Conservation (phyloP, 345 rosid genomes). For the Aurinia saxatilis region DNA sequence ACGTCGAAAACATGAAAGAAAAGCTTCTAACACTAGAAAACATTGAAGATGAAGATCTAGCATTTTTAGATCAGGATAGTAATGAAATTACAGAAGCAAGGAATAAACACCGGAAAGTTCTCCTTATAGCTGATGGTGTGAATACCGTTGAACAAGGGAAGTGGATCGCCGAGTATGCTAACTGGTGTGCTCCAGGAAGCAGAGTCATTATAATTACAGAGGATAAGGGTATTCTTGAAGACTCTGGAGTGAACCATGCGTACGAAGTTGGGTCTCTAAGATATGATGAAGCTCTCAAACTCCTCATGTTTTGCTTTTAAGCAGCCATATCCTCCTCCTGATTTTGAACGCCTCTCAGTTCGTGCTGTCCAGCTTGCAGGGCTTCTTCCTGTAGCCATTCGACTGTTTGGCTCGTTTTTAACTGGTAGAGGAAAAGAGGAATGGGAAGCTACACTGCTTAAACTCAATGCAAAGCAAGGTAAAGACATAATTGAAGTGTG, state of each 20-base stretch:
- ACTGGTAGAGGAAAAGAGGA: neutral
- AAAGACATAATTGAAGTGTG: neutral
- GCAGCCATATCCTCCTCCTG: neutral
- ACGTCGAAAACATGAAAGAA: neutral
- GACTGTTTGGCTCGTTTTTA: neutral
- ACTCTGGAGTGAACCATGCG: neutral
- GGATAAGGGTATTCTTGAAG: neutral
- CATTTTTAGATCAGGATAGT: neutral
- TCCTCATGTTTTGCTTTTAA: neutral
- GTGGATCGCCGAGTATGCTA: neutral
- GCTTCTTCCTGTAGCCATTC: neutral
- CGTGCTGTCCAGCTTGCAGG: too few species aligned
- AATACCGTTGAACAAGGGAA: neutral
- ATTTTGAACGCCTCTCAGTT: neutral
- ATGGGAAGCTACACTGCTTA: neutral
- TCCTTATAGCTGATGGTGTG: neutral
- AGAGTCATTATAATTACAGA: constrained; percentile 2
- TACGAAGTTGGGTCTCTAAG: too few species aligned
- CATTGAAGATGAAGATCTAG: neutral
- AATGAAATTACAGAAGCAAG: neutral
- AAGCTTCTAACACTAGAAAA: neutral
- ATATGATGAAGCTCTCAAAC: too few species aligned
- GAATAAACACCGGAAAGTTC: neutral
- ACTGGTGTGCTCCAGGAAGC: constrained; percentile 13
- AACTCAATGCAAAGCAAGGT: neutral